Evolutionary conservation across 139 green algal species (phyloP).

Genomic region (Tetradesmus obliquus): DNA sequence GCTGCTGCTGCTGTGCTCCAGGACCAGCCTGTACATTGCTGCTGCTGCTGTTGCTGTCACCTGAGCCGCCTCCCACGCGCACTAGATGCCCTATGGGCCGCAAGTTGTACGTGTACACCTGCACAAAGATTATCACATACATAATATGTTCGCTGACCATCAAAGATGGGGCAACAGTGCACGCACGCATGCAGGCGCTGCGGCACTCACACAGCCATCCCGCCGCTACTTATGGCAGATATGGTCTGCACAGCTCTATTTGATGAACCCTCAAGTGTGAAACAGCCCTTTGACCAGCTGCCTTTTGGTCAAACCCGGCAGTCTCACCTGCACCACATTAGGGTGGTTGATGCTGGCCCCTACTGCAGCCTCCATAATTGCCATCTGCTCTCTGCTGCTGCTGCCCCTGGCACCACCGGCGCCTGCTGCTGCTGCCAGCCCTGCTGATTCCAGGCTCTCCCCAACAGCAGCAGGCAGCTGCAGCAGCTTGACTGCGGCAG

Average conservation of each 20-base stretch:
- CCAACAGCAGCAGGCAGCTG: not conserved
- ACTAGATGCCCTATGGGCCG: not conserved
- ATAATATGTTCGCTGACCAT: too few species aligned
- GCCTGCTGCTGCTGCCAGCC: not conserved
- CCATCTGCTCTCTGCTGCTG: conserved; percentile 36
- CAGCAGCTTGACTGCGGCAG: conserved; percentile 34
- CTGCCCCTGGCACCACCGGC: not conserved
- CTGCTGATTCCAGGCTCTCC: too few species aligned
- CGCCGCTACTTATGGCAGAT: too few species aligned
- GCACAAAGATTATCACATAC: not conserved
- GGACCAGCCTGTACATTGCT: not conserved
- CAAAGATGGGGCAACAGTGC: too few species aligned
- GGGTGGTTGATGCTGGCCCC: conserved; percentile 11
- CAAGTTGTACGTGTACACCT: conserved; percentile 23
- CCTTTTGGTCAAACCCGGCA: too few species aligned
- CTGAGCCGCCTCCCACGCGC: not conserved
- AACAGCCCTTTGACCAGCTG: too few species aligned
- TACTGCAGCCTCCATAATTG: conserved; percentile 28
- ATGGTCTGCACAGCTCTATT: too few species aligned
- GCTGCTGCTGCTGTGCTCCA: not conserved
- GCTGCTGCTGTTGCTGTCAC: not conserved
- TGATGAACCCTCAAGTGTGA: too few species aligned
- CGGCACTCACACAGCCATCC: too few species aligned
- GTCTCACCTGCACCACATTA: conserved; percentile 24
- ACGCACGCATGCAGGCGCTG: too few species aligned